These are phyloP conservation scores for Adansonia grandidieri DNA, from an alignment of 441 rosid species.

Conservation along the genomic window DNA sequence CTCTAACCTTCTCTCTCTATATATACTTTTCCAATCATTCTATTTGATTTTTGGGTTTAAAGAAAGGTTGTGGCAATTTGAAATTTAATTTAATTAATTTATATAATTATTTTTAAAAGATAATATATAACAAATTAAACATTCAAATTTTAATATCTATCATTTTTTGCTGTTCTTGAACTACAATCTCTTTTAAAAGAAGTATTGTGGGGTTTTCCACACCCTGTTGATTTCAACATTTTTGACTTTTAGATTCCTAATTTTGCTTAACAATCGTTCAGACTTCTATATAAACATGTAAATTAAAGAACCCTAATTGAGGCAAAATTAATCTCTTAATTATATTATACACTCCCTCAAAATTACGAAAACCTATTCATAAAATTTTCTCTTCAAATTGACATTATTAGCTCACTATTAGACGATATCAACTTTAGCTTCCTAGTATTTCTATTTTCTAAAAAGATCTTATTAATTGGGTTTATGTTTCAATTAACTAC, in stretches of 20 bases:
- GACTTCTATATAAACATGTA: background rate
- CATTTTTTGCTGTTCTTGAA: too few species aligned
- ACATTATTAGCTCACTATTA: too few species aligned
- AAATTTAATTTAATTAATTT: too few species aligned
- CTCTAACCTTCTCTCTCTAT: slow-evolving; percentile 25
- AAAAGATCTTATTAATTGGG: background rate
- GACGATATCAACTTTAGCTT: too few species aligned
- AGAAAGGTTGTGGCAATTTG: background rate
- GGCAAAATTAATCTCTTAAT: background rate
- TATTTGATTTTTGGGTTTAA: slow-evolving; percentile 28
- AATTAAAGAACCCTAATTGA: background rate
- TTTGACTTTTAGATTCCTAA: background rate
- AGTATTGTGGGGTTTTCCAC: slow-evolving; percentile 23
- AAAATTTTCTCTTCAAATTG: background rate
- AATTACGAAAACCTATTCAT: background rate
- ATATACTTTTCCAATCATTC: slow-evolving; percentile 30
- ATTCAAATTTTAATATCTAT: too few species aligned
- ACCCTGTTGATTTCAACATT: slow-evolving; percentile 17
- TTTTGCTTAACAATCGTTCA: background rate
- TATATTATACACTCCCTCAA: background rate
- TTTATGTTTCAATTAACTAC: background rate
- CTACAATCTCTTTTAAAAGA: too few species aligned
- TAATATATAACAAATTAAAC: too few species aligned
- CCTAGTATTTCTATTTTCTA: background rate
- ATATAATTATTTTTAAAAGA: too few species aligned